phyloP scores from a whole-genome alignment of 805 yeast species.

The Metschnikowia colocasiae region DNA sequence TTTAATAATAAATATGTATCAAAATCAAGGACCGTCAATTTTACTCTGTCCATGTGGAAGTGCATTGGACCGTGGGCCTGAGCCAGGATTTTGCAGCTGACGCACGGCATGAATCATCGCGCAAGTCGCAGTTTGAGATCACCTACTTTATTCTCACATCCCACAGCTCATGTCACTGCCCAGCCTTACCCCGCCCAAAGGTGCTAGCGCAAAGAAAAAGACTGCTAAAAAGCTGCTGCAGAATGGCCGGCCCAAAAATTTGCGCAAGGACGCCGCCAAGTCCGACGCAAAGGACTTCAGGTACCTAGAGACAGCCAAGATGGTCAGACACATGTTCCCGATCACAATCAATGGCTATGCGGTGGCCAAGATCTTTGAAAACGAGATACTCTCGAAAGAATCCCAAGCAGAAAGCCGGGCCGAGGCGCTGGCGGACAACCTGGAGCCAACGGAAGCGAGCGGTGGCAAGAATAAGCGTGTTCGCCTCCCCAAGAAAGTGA shows the following conservation, averaged over 20 bases:
- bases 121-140: neutral
- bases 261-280: neutral
- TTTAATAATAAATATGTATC: neutral
- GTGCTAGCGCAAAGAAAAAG: neutral
- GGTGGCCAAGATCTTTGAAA: slow-evolving; percentile 15
- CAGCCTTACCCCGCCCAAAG: neutral
- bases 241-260: slow-evolving; percentile 11
- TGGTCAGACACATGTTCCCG: slow-evolving; percentile 29
- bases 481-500: slow-evolving; percentile 10
- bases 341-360: slow-evolving; percentile 36
- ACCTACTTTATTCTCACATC: neutral
- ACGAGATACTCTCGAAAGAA: neutral
- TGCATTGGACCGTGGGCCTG: too few species aligned
- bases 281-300: slow-evolving; percentile 19
- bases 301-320: slow-evolving; percentile 31
- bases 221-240: neutral
- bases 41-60: neutral
- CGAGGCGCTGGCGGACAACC: neutral
- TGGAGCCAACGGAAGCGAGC: neutral
- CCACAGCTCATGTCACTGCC: neutral
- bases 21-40: neutral
- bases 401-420: neutral
- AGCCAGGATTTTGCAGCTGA: neutral
- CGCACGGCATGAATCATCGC: slow-evolving; percentile 1
- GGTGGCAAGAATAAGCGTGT: slow-evolving; percentile 2